Evolutionary conservation across 495 filamentous ascomycete species (phyloP).

Genomic region (Paragyromitra xinjiangensis): DNA sequence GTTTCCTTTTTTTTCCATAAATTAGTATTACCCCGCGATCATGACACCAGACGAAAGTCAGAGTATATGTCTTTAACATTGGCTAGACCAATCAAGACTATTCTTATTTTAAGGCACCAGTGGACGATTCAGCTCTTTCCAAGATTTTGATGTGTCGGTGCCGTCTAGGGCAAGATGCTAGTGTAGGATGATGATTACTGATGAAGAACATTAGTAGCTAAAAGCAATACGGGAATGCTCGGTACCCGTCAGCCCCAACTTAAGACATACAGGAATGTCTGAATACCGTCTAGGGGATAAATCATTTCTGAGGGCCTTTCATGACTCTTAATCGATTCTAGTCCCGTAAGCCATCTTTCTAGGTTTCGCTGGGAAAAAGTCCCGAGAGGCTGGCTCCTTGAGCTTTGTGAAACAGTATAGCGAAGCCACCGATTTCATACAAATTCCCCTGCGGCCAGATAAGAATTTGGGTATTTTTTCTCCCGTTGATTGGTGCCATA

Average conservation of each 20-base stretch:
- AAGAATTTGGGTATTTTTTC: not conserved
- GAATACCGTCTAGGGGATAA: not conserved
- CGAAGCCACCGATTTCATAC: not conserved
- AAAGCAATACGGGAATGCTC: not conserved
- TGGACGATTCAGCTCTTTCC: not conserved
- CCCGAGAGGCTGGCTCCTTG: slow-evolving; percentile 13
- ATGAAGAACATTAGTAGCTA: not conserved
- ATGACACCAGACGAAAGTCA: not conserved
- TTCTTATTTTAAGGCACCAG: not conserved
- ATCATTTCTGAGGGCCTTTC: not conserved
- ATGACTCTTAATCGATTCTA: not conserved
- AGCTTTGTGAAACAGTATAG: not conserved
- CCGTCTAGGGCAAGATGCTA: not conserved
- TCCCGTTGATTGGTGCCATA: slow-evolving; percentile 47
- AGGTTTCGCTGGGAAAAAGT: not conserved
- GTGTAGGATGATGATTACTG: not conserved
- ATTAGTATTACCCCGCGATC: too few species aligned
- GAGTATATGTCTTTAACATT: not conserved
- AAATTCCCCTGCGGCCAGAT: not conserved
- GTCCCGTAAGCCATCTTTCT: not conserved
- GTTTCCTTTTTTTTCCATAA: not conserved
- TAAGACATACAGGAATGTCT: slow-evolving; percentile 1
- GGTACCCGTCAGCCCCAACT: not conserved
- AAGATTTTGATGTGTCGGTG: not conserved
- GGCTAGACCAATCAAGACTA: not conserved